A percentile compares a stretch with the other conserved stretches of the same genome.
Conservation (phyloP, 192 early-diverging fungal species). For the Entophlyctis luteolus region DNA sequence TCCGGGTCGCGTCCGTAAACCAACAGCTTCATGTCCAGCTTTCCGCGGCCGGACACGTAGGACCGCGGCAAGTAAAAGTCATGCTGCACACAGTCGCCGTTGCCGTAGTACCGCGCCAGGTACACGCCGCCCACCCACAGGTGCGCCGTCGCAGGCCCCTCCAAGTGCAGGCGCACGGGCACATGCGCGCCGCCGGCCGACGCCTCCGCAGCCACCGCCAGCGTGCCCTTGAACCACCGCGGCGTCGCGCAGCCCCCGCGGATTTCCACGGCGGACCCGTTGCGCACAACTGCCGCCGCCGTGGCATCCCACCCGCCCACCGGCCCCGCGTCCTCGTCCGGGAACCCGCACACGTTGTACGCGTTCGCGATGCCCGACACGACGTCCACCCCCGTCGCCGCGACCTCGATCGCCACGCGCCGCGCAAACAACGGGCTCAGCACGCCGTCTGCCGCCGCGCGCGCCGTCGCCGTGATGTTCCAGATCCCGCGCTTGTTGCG, state of each 20-base stretch:
- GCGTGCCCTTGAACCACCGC: constrained; percentile 42
- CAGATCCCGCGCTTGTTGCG: constrained; percentile 68
- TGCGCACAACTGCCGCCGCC: constrained; percentile 24
- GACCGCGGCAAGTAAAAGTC: constrained; percentile 58
- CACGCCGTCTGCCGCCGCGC: not conserved
- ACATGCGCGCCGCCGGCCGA: constrained; percentile 27
- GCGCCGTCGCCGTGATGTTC: constrained; percentile 52
- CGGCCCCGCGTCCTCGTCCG: constrained; percentile 62
- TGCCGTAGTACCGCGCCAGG: constrained; percentile 68
- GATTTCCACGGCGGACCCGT: constrained; percentile 25
- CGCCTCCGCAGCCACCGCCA: not conserved
- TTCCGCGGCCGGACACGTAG: not conserved
- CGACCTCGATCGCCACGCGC: constrained; percentile 51
- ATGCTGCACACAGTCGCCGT: constrained; percentile 61
- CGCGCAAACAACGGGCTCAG: not conserved
- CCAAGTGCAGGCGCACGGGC: constrained; percentile 62
- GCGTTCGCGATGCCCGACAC: constrained; percentile 49
- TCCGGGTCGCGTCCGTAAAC: constrained; percentile 13
- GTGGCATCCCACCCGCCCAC: no score
- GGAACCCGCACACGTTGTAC: constrained; percentile 69
- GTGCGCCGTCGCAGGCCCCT: constrained; percentile 66
- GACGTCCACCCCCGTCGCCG: constrained; percentile 74
- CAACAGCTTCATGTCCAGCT: constrained; percentile 9
- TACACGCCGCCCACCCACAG: constrained; percentile 66
- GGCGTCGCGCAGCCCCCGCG: not conserved